Evolutionary conservation across 2,329 filamentous ascomycete species (phyloP).

Genomic region (Clarireedia paspali): DNA sequence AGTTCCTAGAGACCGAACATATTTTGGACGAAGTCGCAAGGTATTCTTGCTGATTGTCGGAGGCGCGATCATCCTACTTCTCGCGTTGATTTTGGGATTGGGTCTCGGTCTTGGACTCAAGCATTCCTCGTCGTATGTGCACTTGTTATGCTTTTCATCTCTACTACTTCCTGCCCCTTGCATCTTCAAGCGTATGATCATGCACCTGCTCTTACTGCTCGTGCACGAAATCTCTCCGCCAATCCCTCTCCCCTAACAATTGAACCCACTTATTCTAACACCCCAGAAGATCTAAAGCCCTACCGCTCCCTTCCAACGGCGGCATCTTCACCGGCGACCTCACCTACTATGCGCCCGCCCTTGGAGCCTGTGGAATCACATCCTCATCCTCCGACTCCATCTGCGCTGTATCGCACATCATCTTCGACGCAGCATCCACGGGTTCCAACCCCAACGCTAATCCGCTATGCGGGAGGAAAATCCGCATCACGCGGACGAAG

Average conservation of each 20-base stretch:
- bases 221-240: no score
- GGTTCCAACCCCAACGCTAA: slow-evolving; percentile 55
- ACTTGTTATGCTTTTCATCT: slow-evolving; percentile 9
- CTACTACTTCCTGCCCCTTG: not conserved
- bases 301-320: slow-evolving; percentile 44
- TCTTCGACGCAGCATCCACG: slow-evolving; percentile 53
- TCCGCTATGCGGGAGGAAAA: slow-evolving; percentile 57
- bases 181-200: no score
- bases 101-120: slow-evolving; percentile 27
- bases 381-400: slow-evolving; percentile 49
- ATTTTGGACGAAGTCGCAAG: slow-evolving; percentile 15
- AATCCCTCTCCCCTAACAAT: not conserved
- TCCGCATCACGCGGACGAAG: slow-evolving; percentile 50
- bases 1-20: slow-evolving; percentile 11
- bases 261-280: not conserved
- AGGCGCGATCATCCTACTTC: slow-evolving; percentile 14
- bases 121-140: slow-evolving; percentile 14
- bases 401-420: slow-evolving; percentile 56
- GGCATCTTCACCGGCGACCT: slow-evolving; percentile 53
- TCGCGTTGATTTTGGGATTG: slow-evolving; percentile 30
- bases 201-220: no score
- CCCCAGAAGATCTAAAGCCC: slow-evolving; percentile 28
- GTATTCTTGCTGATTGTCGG: slow-evolving; percentile 8
- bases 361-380: slow-evolving; percentile 62
- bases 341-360: slow-evolving; percentile 58